Percentiles rank a stretch among this genome's conserved stretches.
Evolutionary conservation across 495 filamentous ascomycete genomes (phyloP).

Genomic region (Jackrogersella multiformis): DNA sequence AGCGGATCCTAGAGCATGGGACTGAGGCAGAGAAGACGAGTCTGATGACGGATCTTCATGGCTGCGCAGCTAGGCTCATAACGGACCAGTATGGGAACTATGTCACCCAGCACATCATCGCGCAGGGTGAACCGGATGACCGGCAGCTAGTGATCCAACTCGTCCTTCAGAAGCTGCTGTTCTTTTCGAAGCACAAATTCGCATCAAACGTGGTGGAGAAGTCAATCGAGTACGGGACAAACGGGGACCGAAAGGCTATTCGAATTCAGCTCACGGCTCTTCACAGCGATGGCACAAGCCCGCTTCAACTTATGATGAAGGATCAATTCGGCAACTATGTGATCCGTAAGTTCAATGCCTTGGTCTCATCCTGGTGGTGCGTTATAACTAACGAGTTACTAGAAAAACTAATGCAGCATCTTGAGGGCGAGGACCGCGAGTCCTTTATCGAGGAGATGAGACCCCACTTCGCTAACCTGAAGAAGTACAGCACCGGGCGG

Average conservation of each 20-base stretch:
- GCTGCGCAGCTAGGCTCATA: conserved; percentile 74
- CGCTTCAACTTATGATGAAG: conserved; percentile 79
- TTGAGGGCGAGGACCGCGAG: conserved; percentile 71
- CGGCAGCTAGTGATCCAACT: conserved; percentile 75
- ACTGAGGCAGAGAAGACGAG: conserved; percentile 72
- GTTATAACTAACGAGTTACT: conserved; percentile 37
- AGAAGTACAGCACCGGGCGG: conserved; percentile 78
- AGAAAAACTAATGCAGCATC: conserved; percentile 82
- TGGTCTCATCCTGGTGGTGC: background rate
- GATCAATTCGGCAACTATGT: conserved; percentile 98
- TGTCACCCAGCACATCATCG: conserved; percentile 93
- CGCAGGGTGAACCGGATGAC: conserved; percentile 80
- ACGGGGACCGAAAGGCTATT: conserved; percentile 75
- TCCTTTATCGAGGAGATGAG: conserved; percentile 76
- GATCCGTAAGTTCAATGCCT: conserved; percentile 75
- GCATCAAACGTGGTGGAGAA: conserved; percentile 98
- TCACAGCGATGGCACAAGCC: conserved; percentile 70
- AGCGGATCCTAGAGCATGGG: conserved; percentile 90
- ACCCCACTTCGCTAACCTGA: conserved; percentile 75
- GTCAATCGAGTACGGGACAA: conserved; percentile 78
- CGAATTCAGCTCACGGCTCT: conserved; percentile 68
- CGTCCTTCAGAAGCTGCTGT: conserved; percentile 75
- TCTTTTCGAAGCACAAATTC: conserved; percentile 91
- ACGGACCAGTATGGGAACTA: conserved; percentile 96
- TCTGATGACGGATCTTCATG: conserved; percentile 82